Evolutionary conservation across 257 asterid genomes (phyloP).

Genomic region (Craterostigma plantagineum): DNA sequence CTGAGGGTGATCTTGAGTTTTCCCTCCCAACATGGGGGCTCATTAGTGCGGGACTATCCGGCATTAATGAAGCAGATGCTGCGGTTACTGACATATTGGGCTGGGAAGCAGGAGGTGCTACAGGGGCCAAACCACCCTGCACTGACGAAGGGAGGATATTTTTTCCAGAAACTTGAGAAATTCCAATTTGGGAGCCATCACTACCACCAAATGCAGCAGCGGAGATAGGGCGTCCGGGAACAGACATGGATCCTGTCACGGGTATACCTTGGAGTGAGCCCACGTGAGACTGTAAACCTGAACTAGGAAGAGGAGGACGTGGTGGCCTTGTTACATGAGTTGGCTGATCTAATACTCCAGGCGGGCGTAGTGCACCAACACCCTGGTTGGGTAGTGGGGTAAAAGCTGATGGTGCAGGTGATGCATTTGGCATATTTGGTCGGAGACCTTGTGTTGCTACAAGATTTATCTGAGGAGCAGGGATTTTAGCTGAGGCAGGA

Average conservation of each 20-base stretch:
- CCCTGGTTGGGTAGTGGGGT: conserved; percentile 25
- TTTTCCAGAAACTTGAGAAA: conserved; percentile 32
- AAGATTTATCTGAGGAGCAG: conserved; percentile 77
- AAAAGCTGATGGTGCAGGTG: conserved; percentile 22
- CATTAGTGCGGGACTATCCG: conserved; percentile 17
- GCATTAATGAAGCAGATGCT: conserved; percentile 28
- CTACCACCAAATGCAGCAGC: conserved; percentile 27
- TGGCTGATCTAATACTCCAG: conserved; percentile 36
- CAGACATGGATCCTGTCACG: conserved; percentile 21
- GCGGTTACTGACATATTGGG: conserved; percentile 23
- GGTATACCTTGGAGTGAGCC: conserved; percentile 33
- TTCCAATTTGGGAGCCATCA: conserved; percentile 25
- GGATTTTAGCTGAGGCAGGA: conserved; percentile 85
- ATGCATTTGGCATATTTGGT: conserved; percentile 23
- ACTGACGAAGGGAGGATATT: conserved; percentile 25
- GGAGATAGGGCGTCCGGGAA: conserved; percentile 25
- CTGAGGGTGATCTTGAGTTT: conserved; percentile 24
- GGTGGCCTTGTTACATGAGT: conserved; percentile 34
- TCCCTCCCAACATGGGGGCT: conserved; percentile 27
- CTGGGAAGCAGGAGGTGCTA: conserved; percentile 23
- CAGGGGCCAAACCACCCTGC: conserved; percentile 24
- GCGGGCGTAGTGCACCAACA: conserved; percentile 22
- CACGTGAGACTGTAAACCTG: conserved; percentile 44
- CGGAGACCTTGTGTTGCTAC: conserved; percentile 27
- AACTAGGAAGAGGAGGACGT: conserved; percentile 29